Conservation (phyloP, 257 asterid species). For the Osmanthus fragrans region DNA sequence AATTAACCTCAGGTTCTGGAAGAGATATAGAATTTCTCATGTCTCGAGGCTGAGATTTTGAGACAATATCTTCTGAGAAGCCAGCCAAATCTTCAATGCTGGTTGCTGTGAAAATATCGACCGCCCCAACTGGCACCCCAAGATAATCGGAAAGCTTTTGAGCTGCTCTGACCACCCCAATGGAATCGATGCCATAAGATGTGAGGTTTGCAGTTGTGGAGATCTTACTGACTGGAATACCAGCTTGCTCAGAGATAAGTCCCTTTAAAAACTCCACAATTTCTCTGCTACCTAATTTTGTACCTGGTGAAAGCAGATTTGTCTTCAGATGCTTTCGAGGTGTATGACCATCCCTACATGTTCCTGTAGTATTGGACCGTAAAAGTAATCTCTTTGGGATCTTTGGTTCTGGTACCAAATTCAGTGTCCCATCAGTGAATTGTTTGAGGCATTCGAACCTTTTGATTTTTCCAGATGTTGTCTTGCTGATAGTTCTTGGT, state of each 20-base stretch:
- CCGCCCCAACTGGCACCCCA: conserved; percentile 81
- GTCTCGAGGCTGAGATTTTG: conserved; percentile 52
- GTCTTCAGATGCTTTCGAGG: conserved; percentile 53
- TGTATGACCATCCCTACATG: conserved; percentile 70
- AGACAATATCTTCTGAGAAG: conserved; percentile 60
- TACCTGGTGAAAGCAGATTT: conserved; percentile 24
- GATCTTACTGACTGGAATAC: conserved; percentile 55
- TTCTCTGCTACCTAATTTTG: conserved; percentile 40
- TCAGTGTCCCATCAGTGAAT: conserved; percentile 64
- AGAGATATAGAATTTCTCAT: conserved; percentile 22
- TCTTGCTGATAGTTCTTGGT: conserved; percentile 77
- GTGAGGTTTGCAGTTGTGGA: conserved; percentile 60
- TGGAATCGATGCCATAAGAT: conserved; percentile 83
- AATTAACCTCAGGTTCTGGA: conserved; percentile 38
- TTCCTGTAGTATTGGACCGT: conserved; percentile 74
- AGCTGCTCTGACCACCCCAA: conserved; percentile 95
- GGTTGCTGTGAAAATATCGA: conserved; percentile 84
- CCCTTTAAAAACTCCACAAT: conserved; percentile 60
- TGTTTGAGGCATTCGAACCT: conserved; percentile 82
- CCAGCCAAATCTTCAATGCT: conserved; percentile 74
- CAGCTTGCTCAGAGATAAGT: conserved; percentile 68
- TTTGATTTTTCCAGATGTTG: conserved; percentile 79
- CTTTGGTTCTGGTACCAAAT: conserved; percentile 52
- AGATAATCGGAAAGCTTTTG: conserved; percentile 87
- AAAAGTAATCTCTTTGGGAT: conserved; percentile 40